Evolutionary conservation across 495 filamentous ascomycete genomes (phyloP).

Genomic region (Daldinia caldariorum): DNA sequence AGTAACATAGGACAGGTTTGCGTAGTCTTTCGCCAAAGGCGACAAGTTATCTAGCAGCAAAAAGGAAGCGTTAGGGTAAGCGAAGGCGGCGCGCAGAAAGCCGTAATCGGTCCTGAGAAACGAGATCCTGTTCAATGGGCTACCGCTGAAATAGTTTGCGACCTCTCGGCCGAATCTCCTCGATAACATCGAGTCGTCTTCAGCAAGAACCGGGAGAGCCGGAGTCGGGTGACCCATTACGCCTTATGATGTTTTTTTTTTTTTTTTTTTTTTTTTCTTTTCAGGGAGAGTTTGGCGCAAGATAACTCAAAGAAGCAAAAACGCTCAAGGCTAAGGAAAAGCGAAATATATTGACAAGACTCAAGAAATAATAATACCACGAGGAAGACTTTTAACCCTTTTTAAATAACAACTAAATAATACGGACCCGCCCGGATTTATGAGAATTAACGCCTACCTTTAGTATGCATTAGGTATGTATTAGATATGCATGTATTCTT

Average conservation of each 20-base stretch:
- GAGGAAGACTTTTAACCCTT: neutral
- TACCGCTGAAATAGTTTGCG: constrained; percentile 94
- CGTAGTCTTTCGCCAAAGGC: constrained; percentile 71
- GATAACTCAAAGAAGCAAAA: constrained; percentile 3
- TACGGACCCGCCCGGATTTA: constrained; percentile 12
- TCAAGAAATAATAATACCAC: neutral
- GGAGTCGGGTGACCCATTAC: constrained; percentile 49
- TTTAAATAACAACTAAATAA: neutral
- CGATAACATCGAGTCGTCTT: constrained; percentile 84
- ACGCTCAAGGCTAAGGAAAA: neutral
- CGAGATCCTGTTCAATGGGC: constrained; percentile 70
- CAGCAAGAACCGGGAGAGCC: constrained; percentile 57
- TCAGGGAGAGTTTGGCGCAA: neutral
- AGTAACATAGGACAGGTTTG: constrained; percentile 67
- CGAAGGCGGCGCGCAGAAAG: constrained; percentile 81
- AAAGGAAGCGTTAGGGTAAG: constrained; percentile 75
- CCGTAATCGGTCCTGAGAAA: constrained; percentile 83
- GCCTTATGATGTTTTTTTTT: constrained; percentile 7
- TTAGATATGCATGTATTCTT: too few relatives aligned
- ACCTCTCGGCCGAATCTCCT: constrained; percentile 90
- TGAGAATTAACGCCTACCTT: constrained; percentile 3
- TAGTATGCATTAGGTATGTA: too few relatives aligned
- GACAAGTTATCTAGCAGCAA: constrained; percentile 81
- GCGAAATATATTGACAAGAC: neutral
- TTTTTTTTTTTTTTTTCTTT: neutral